Conservation (phyloP, 2,329 filamentous ascomycete species). For the Trichoderma citrinoviride region DNA sequence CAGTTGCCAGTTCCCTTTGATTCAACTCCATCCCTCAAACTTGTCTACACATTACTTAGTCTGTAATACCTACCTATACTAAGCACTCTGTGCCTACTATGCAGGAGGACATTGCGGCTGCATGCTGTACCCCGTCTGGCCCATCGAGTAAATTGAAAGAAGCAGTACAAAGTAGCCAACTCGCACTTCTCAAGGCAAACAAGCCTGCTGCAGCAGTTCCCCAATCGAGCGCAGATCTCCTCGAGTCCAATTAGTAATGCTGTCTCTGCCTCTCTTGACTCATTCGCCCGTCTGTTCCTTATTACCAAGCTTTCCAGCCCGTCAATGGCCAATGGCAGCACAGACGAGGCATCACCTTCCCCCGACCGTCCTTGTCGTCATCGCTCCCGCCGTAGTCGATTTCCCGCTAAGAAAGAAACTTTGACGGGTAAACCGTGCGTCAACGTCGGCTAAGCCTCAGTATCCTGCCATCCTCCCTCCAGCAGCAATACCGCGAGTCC, state of each 20-base stretch:
- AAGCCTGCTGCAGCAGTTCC: background rate
- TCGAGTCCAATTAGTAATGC: background rate
- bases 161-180: background rate
- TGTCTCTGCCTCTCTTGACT: background rate
- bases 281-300: background rate
- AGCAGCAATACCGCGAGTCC: too few relatives aligned
- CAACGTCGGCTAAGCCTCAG: slow-evolving; percentile 32
- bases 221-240: background rate
- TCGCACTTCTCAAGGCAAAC: background rate
- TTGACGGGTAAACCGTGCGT: slow-evolving; percentile 32
- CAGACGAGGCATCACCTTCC: background rate
- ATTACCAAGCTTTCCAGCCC: too few relatives aligned
- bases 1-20: background rate
- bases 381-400: background rate
- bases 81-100: background rate
- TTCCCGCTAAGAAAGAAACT: slow-evolving; percentile 6
- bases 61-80: background rate
- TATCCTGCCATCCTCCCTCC: slow-evolving; percentile 24
- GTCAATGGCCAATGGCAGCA: background rate
- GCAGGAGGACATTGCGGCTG: background rate
- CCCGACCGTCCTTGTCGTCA: background rate
- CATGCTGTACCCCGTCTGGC: background rate
- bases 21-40: background rate
- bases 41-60: background rate
- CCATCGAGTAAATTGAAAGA: background rate